Conservation (phyloP, 2,329 filamentous ascomycete genomes). For the Magnaporthiopsis poae region DNA sequence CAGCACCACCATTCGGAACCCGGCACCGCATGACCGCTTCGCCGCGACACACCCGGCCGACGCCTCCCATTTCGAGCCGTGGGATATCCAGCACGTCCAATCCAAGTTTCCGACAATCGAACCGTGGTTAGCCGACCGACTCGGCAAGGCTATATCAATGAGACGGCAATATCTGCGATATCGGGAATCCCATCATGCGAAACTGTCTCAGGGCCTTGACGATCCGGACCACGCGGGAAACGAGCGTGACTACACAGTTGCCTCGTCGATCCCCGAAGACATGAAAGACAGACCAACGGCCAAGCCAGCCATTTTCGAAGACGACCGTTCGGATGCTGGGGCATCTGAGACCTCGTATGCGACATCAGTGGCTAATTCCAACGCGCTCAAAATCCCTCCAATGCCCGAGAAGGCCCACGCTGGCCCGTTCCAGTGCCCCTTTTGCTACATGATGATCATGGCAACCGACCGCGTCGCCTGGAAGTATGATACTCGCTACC, state of each 20-base stretch:
- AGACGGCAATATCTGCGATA: too few relatives aligned
- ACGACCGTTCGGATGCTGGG: slow-evolving; percentile 16
- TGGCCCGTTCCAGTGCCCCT: slow-evolving; percentile 27
- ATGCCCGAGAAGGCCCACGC: slow-evolving; percentile 15
- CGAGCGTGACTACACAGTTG: slow-evolving; percentile 13
- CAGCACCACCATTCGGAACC: too few relatives aligned
- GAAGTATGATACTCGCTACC: slow-evolving; percentile 15
- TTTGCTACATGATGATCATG: slow-evolving; percentile 26
- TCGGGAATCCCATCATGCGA: too few relatives aligned
- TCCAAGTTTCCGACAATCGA: slow-evolving; percentile 20
- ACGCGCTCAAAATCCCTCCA: slow-evolving; percentile 15
- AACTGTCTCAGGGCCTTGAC: too few relatives aligned
- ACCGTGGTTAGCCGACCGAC: slow-evolving; percentile 15
- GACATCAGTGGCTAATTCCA: slow-evolving; percentile 13
- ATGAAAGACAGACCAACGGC: slow-evolving; percentile 10
- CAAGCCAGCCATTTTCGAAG: slow-evolving; percentile 13
- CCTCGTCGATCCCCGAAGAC: slow-evolving; percentile 14
- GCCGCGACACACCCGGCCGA: slow-evolving; percentile 6
- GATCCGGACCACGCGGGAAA: slow-evolving; percentile 6
- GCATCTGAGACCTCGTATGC: slow-evolving; percentile 21
- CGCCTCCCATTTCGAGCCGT: slow-evolving; percentile 16
- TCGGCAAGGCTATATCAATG: neutral
- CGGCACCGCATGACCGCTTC: too few relatives aligned
- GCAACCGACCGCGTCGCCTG: slow-evolving; percentile 18
- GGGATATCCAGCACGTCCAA: slow-evolving; percentile 19